Percentiles rank a stretch among this genome's conserved stretches.
These are phyloP conservation scores for Xylaria polymorpha DNA, from an alignment of 2,329 filamentous ascomycete genomes.

Conservation along the genomic window DNA sequence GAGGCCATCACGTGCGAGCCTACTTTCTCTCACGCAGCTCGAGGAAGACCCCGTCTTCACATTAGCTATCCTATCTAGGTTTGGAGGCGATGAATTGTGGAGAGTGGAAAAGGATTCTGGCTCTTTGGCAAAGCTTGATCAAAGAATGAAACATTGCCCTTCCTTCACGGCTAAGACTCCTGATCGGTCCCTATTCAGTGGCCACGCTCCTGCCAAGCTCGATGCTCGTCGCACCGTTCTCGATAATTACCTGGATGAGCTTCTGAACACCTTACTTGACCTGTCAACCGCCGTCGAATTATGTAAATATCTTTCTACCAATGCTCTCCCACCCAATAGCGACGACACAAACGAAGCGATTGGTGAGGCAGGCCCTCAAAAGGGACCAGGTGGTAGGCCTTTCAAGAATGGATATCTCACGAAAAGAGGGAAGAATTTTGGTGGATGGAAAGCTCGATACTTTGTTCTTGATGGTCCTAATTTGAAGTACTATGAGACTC, in stretches of 20 bases:
- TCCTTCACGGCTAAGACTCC: slow-evolving; percentile 81
- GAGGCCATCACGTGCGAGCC: slow-evolving; percentile 87
- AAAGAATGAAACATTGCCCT: slow-evolving; percentile 79
- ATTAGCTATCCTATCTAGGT: slow-evolving; percentile 83
- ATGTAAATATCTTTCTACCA: slow-evolving; percentile 85
- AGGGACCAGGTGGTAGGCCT: slow-evolving; percentile 72
- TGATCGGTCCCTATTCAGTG: slow-evolving; percentile 86
- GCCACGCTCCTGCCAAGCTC: slow-evolving; percentile 92
- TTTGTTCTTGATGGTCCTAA: slow-evolving; percentile 70
- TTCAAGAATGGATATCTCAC: slow-evolving; percentile 91
- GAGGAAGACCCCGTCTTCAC: slow-evolving; percentile 97
- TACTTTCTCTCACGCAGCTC: slow-evolving; percentile 80
- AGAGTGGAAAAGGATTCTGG: slow-evolving; percentile 90
- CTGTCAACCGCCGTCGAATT: slow-evolving; percentile 80
- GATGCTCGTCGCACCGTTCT: slow-evolving; percentile 85
- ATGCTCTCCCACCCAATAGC: slow-evolving; percentile 70
- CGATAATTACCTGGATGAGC: slow-evolving; percentile 84
- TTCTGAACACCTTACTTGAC: slow-evolving; percentile 86
- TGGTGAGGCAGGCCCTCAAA: slow-evolving; percentile 54
- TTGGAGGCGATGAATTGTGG: slow-evolving; percentile 84
- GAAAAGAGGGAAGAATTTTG: slow-evolving; percentile 98
- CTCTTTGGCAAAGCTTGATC: slow-evolving; percentile 84
- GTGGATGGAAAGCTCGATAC: slow-evolving; percentile 91
- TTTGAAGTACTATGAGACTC: slow-evolving; percentile 90
- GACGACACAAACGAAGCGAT: slow-evolving; percentile 62